Conservation (phyloP, 192 early-diverging fungal genomes). For the Gryganskiella cystojenkinii region DNA sequence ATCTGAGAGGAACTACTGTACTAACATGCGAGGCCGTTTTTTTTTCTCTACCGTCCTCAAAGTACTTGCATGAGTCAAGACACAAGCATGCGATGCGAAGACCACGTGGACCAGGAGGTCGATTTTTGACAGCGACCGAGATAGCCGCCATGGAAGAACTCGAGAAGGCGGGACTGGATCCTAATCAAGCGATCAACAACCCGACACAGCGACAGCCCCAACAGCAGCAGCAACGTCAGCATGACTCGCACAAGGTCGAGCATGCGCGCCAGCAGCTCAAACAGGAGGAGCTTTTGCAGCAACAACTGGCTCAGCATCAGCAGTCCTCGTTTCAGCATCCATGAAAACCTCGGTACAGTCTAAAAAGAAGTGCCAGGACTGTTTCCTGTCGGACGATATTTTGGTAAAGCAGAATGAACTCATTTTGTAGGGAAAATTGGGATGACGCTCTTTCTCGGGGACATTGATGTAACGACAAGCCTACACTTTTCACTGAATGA, state of each 20-base stretch:
- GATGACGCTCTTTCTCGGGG: too few relatives aligned
- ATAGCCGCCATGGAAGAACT: constrained; percentile 43
- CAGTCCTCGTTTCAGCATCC: neutral
- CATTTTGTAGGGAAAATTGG: too few relatives aligned
- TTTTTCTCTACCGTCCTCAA: neutral
- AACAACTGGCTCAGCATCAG: constrained; percentile 11
- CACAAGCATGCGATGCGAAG: constrained; percentile 97
- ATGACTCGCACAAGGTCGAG: constrained; percentile 25
- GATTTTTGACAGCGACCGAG: constrained; percentile 78
- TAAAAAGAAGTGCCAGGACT: too few relatives aligned
- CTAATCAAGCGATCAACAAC: neutral
- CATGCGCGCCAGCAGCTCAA: constrained; percentile 43
- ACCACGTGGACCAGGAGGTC: constrained; percentile 95
- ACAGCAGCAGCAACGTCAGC: constrained; percentile 6
- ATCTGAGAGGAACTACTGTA: too few relatives aligned
- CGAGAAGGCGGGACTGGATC: constrained; percentile 1
- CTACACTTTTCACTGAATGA: too few relatives aligned
- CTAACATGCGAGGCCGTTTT: too few relatives aligned
- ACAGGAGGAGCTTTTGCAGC: constrained; percentile 37
- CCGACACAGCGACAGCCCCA: neutral
- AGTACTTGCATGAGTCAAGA: constrained; percentile 96
- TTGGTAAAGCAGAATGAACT: too few relatives aligned
- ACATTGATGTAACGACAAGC: too few relatives aligned
- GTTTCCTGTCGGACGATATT: too few relatives aligned
- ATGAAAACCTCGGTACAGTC: too few relatives aligned